phyloP scores from a whole-genome alignment of 1,284 basidiomycete genomes.

The Paramarasmius palmivorus region DNA sequence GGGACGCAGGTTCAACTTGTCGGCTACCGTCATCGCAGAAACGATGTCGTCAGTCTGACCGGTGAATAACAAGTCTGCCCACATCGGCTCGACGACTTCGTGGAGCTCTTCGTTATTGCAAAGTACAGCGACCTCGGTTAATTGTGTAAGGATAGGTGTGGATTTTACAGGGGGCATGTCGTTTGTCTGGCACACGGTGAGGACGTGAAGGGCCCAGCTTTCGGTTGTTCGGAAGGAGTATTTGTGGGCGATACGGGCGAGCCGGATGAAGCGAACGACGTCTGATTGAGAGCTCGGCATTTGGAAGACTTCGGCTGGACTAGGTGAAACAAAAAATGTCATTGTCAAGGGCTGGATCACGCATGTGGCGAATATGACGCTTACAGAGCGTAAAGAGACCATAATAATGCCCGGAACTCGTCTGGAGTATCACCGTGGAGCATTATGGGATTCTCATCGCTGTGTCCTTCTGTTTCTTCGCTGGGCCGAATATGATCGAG shows the following conservation, averaged over 20 bases:
- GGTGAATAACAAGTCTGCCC: constrained; percentile 15
- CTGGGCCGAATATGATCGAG: constrained; percentile 30
- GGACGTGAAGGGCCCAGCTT: constrained; percentile 45
- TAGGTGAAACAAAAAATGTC: constrained; percentile 19
- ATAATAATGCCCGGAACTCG: constrained; percentile 47
- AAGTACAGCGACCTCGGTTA: constrained; percentile 20
- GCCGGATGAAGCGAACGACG: constrained; percentile 34
- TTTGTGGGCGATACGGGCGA: constrained; percentile 55
- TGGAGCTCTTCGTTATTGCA: constrained; percentile 16
- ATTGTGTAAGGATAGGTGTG: constrained; percentile 14
- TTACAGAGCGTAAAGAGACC: constrained; percentile 51
- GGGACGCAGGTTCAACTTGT: constrained; percentile 12
- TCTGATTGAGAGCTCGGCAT: constrained; percentile 40
- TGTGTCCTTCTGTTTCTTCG: constrained; percentile 37
- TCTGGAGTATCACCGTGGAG: constrained; percentile 48
- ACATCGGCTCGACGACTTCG: constrained; percentile 15
- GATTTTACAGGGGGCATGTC: constrained; percentile 3
- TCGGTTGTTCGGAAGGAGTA: constrained; percentile 56
- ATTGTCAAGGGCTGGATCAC: neutral
- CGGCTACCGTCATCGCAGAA: constrained; percentile 14
- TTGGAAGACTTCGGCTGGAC: constrained; percentile 48
- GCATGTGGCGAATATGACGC: constrained; percentile 22
- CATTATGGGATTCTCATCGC: constrained; percentile 48
- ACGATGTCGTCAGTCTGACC: constrained; percentile 16
- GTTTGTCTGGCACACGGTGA: constrained; percentile 37